A percentile compares a stretch with the other conserved stretches of the same genome.
These are phyloP conservation scores for Ogataea salicorniae DNA, from an alignment of 805 yeast species.

Conservation along the genomic window DNA sequence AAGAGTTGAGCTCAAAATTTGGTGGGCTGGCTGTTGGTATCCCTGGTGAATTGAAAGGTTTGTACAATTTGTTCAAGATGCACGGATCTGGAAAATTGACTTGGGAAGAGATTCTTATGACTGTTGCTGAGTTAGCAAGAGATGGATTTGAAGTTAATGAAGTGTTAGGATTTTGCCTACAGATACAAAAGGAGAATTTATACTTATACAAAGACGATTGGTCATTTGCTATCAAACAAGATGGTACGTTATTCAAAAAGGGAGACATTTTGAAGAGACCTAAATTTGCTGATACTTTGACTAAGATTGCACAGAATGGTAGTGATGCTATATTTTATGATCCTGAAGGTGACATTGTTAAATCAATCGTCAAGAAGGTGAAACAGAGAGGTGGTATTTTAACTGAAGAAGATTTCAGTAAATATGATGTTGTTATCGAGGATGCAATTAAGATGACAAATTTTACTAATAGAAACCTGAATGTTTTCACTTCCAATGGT, in stretches of 20 bases:
- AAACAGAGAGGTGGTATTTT: conserved; percentile 63
- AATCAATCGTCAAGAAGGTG: conserved; percentile 46
- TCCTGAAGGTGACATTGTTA: conserved; percentile 70
- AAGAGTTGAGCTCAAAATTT: conserved; percentile 47
- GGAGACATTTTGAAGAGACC: conserved; percentile 65
- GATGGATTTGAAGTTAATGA: conserved; percentile 57
- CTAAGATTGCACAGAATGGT: conserved; percentile 69
- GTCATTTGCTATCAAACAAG: conserved; percentile 46
- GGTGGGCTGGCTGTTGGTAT: conserved; percentile 89
- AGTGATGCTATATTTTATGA: conserved; percentile 76
- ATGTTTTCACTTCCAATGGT: conserved; percentile 57
- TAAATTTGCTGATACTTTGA: conserved; percentile 60
- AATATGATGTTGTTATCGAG: conserved; percentile 49
- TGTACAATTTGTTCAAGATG: conserved; percentile 50
- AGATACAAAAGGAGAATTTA: conserved; percentile 31
- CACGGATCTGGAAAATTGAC: conserved; percentile 68
- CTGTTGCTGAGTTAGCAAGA: conserved; percentile 62
- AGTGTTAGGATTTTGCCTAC: conserved; percentile 39
- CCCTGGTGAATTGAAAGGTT: conserved; percentile 89
- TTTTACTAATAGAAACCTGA: conserved; percentile 23
- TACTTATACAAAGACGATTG: conserved; percentile 39
- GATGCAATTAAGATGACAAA: conserved; percentile 37
- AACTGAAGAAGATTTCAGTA: conserved; percentile 56
- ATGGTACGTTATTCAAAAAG: conserved; percentile 29
- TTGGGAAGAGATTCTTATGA: conserved; percentile 72